phyloP scores from a whole-genome alignment of 805 yeast genomes.

The Candida caryicola region DNA sequence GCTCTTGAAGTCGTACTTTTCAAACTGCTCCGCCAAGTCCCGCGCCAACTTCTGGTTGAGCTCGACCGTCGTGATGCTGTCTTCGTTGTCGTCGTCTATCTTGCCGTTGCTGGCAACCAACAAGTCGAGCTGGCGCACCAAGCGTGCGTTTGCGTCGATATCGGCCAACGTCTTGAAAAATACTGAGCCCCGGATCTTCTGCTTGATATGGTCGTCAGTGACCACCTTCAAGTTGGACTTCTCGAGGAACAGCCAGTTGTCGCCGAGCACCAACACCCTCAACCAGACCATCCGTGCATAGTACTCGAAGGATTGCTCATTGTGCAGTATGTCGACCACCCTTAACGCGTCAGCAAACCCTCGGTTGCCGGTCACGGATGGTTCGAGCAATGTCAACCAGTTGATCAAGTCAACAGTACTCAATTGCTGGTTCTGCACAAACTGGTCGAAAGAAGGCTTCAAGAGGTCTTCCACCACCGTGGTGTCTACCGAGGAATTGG shows the following conservation, averaged over 20 bases:
- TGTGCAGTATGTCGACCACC: constrained; percentile 41
- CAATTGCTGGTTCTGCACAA: constrained; percentile 40
- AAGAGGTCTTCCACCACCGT: constrained; percentile 14
- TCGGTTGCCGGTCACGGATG: constrained; percentile 13
- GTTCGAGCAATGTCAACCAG: constrained; percentile 46
- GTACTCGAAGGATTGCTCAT: constrained; percentile 21
- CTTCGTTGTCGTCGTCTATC: constrained; percentile 6
- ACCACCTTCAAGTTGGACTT: constrained; percentile 27
- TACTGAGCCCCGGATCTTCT: constrained; percentile 38
- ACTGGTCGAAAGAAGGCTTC: constrained; percentile 21
- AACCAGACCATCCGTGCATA: constrained; percentile 49
- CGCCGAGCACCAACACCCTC: constrained; percentile 48
- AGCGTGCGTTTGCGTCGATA: constrained; percentile 7
- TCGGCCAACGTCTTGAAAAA: constrained; percentile 42
- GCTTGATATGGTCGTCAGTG: constrained; percentile 41
- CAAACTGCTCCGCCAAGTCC: constrained; percentile 3
- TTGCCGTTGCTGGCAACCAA: constrained; percentile 9
- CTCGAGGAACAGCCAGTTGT: constrained; percentile 48
- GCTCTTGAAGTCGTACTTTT: constrained; percentile 8
- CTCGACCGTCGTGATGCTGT: not conserved
- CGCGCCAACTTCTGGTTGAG: constrained; percentile 4
- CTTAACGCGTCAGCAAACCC: constrained; percentile 47
- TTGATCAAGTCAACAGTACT: constrained; percentile 48
- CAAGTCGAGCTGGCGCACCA: constrained; percentile 13
- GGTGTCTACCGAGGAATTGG: constrained; percentile 13